A percentile compares a stretch with the other conserved stretches of the same genome.
Evolutionary conservation across 257 asterid species (phyloP).

Genomic region (Handroanthus guayacan): DNA sequence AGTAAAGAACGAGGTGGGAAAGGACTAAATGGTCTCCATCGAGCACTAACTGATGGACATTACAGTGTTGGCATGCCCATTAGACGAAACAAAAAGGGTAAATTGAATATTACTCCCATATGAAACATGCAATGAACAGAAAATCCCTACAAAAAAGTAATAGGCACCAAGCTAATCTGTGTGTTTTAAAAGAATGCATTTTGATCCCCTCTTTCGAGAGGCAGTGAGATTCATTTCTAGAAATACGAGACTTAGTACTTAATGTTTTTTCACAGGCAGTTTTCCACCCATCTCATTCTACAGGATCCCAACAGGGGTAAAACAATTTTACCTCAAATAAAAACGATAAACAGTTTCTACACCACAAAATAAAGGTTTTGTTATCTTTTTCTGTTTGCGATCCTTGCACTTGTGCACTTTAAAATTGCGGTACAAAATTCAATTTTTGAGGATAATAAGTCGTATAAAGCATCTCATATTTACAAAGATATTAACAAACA

Average conservation of each 20-base stretch:
- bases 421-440: neutral
- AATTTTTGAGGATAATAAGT: neutral
- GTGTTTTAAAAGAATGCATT: too few relatives aligned
- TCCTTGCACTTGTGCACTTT: neutral
- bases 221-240: too few relatives aligned
- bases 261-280: too few relatives aligned
- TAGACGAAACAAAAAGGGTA: neutral
- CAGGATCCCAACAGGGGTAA: too few relatives aligned
- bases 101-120: neutral
- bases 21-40: neutral
- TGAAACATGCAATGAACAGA: too few relatives aligned
- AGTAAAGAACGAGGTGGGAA: neutral
- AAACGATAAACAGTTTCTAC: neutral
- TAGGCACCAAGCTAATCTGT: too few relatives aligned
- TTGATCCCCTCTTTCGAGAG: too few relatives aligned
- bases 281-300: too few relatives aligned
- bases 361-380: neutral
- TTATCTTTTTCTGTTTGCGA: neutral
- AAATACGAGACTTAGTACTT: too few relatives aligned
- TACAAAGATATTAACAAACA: neutral
- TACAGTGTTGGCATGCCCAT: neutral
- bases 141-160: too few relatives aligned
- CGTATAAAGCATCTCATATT: neutral
- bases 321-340: neutral
- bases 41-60: conserved; percentile 19